Base-by-base conservation (phyloP, 1,284 basidiomycete species). In the Microbotryum scabiosae region DNA sequence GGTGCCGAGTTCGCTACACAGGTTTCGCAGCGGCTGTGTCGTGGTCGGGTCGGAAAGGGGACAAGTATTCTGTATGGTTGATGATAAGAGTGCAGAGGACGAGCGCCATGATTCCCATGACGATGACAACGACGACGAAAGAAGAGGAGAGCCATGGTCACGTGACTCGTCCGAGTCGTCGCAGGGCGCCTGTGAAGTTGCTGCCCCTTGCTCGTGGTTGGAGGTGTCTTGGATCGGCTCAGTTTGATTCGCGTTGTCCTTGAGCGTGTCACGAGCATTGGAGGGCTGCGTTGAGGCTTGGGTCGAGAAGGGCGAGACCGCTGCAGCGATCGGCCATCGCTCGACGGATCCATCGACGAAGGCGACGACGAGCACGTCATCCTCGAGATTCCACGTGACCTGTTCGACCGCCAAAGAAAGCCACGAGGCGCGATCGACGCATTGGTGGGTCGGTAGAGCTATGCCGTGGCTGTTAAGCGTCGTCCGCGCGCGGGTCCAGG, bases 311-410 rank as follows among this genome's bases (percentile, higher is more conserved):
- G 36, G 36, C 10, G 36, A 5, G 16, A 12, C 16, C 12, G 36
- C 36, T 12, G 16, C 36, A 16, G 36, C 54, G 7, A 65, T 44
- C n/a, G 57, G 56, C 65, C 65, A 66, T 4, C 53, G 47, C 45
- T 66, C 61, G 12, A 59, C 44, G 18, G 45, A 60, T 1, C 64
- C 64, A 47, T 68, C 66, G 21, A 50, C n/a, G 16, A 68, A 49
- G 3, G 14, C 32, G 21, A 68, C 62, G 18, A 47, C 32, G 45
- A 62, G 28, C 36, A 51, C 36, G 25, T 62, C 61, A 3, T 25
- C 43, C 25, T 62, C 66, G 51, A 67, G 52, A 21, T 67, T 53
- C 60, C 60, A 67, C 26, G 28, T 46, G 41, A 67, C 56, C 9
- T 51, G 44, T 4, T 25, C 10, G 23, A 66, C 58, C 7, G 50